Evolutionary conservation across 306 rosid species (phyloP).

Genomic region (Begonia loranthoides): DNA sequence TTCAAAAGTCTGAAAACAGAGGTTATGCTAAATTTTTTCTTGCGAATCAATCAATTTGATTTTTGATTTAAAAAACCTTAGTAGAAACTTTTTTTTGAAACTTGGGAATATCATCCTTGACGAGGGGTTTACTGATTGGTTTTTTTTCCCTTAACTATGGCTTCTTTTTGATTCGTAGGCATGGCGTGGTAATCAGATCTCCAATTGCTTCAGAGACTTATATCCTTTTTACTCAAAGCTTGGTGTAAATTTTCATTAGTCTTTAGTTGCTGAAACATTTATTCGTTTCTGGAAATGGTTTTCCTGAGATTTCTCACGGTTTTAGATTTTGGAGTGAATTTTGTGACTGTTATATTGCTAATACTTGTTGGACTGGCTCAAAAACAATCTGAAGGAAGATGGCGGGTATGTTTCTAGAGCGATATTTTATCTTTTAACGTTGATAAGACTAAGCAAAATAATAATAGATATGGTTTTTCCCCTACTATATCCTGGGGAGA

Average conservation of each 20-base stretch:
- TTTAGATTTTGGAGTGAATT: slow-evolving; percentile 58
- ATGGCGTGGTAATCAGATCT: slow-evolving; percentile 52
- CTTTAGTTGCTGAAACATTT: not conserved
- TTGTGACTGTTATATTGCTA: slow-evolving; percentile 37
- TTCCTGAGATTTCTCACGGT: slow-evolving; percentile 51
- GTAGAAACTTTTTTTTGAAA: too few relatives aligned
- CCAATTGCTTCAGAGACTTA: slow-evolving; percentile 61
- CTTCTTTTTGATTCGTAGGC: slow-evolving; percentile 34
- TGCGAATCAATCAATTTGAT: too few relatives aligned
- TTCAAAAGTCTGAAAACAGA: too few relatives aligned
- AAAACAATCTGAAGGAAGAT: slow-evolving; percentile 16
- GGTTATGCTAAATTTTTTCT: too few relatives aligned
- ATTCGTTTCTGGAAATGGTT: slow-evolving; percentile 10
- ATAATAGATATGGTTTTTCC: too few relatives aligned
- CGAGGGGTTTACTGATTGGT: not conserved
- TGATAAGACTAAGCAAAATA: not conserved
- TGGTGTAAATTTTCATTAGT: slow-evolving; percentile 7
- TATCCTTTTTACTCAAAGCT: slow-evolving; percentile 46
- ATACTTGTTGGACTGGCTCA: slow-evolving; percentile 29
- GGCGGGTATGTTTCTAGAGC: slow-evolving; percentile 31
- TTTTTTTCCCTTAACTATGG: not conserved
- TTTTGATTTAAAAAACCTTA: too few relatives aligned
- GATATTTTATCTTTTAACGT: slow-evolving; percentile 2
- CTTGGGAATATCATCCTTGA: not conserved
- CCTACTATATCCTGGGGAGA: not conserved